A percentile compares a stretch with the other conserved stretches of the same genome.
phyloP scores from a whole-genome alignment of 352 stramenopile species.

The Globisporangium acanthophoron region DNA sequence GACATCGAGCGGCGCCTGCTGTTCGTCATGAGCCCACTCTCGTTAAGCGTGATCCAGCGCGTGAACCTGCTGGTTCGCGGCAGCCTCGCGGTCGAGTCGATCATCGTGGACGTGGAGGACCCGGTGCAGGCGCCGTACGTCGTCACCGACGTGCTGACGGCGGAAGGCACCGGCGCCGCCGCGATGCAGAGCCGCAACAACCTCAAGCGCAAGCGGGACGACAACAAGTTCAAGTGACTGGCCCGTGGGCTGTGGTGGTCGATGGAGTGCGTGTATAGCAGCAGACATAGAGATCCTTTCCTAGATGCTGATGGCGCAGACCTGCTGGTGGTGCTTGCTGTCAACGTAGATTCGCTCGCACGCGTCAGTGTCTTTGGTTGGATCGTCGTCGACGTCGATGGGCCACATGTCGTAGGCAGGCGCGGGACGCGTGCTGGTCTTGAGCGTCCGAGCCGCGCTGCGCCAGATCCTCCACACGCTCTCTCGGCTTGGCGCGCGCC shows the following conservation, averaged over 20 bases:
- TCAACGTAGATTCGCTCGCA: slow-evolving; percentile 33
- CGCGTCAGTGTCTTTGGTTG: slow-evolving; percentile 26
- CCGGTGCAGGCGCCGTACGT: slow-evolving; percentile 48
- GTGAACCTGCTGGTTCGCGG: slow-evolving; percentile 76
- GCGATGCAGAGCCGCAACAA: slow-evolving; percentile 87
- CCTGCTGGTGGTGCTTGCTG: slow-evolving; percentile 32
- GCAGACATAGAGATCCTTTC: not conserved
- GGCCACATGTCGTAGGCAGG: slow-evolving; percentile 7
- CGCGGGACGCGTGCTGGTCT: not conserved
- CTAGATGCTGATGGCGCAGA: slow-evolving; percentile 52
- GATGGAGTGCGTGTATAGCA: not conserved
- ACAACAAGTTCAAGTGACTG: slow-evolving; percentile 4
- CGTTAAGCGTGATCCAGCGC: slow-evolving; percentile 35
- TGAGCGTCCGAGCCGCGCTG: not conserved
- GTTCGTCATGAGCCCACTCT: slow-evolving; percentile 65
- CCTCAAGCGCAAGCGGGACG: slow-evolving; percentile 82
- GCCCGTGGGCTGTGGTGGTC: not conserved
- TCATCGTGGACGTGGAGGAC: slow-evolving; percentile 46
- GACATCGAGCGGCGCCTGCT: slow-evolving; percentile 47
- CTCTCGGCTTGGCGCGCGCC: too few relatives aligned
- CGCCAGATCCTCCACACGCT: not conserved
- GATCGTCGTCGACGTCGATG: not conserved
- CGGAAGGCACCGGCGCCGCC: slow-evolving; percentile 65
- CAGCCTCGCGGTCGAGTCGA: slow-evolving; percentile 49
- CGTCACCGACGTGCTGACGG: slow-evolving; percentile 60